phyloP scores from a whole-genome alignment of 140 eudicot genomes.

The Ambrosia hybrid region DNA sequence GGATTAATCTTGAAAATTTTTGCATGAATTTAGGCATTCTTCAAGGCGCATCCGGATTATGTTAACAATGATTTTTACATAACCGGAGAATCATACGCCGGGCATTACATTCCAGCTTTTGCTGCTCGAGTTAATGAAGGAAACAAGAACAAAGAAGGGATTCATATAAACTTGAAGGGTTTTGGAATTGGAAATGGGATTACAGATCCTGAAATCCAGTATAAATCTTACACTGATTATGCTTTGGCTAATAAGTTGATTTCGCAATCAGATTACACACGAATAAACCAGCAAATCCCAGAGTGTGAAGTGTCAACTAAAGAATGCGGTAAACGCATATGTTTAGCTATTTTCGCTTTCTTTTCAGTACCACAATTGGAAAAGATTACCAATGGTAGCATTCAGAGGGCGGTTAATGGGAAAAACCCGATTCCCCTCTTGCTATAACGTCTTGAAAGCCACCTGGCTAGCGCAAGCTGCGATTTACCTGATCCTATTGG shows the following conservation, averaged over 20 bases:
- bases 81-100: slow-evolving; percentile 97
- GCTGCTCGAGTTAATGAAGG: slow-evolving; percentile 66
- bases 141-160: slow-evolving; percentile 69
- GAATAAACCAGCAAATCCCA: neutral
- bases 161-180: slow-evolving; percentile 78
- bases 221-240: neutral
- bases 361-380: neutral
- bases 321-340: neutral
- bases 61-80: slow-evolving; percentile 74
- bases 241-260: neutral
- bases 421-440: no score
- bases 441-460: no score
- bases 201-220: slow-evolving; percentile 1
- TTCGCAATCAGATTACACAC: neutral
- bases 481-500: no score
- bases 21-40: slow-evolving; percentile 56
- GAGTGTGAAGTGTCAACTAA: neutral
- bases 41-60: slow-evolving; percentile 70
- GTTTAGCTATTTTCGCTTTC: neutral
- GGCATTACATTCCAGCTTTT: slow-evolving; percentile 92
- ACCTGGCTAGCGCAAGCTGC: no score
- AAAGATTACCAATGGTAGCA: no score
- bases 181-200: slow-evolving; percentile 19
- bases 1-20: no score
- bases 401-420: no score